Evolutionary conservation across 768 basidiomycete species (phyloP).

Genomic region (Lactifluus echinatus): DNA sequence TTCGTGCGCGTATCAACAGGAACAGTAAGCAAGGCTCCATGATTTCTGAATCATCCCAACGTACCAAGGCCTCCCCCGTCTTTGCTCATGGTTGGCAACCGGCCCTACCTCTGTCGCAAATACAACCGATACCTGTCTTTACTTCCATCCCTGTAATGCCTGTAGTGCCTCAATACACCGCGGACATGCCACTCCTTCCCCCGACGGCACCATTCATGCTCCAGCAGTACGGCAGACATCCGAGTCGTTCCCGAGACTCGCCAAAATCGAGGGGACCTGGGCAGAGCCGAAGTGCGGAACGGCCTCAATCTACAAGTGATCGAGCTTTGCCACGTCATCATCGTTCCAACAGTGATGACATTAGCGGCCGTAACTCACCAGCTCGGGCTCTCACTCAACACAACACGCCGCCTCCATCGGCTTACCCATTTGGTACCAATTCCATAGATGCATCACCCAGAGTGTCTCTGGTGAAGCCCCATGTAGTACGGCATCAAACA

Average conservation of each 20-base stretch:
- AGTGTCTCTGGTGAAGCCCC: background rate
- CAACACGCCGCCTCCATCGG: background rate
- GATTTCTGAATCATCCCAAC: conserved; percentile 15
- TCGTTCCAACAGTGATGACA: conserved; percentile 17
- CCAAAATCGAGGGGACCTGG: background rate
- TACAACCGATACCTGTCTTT: conserved; percentile 13
- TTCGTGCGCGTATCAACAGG: background rate
- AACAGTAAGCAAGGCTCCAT: conserved; percentile 14
- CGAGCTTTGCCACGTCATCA: conserved; percentile 11
- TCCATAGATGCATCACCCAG: background rate
- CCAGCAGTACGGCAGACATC: conserved; percentile 9
- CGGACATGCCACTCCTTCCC: conserved; percentile 22
- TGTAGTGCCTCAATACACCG: conserved; percentile 14
- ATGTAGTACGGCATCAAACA: conserved; percentile 3
- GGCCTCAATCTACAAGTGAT: background rate
- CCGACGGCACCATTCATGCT: conserved; percentile 22
- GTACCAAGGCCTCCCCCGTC: background rate
- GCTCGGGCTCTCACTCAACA: background rate
- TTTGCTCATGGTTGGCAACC: conserved; percentile 13
- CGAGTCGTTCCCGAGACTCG: conserved; percentile 9
- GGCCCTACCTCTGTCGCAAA: conserved; percentile 7
- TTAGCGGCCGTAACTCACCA: background rate
- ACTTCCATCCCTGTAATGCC: conserved; percentile 15
- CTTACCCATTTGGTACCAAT: background rate
- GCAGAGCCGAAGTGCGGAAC: conserved; percentile 17